Conservation (phyloP, 345 rosid species). For the Salix arbutifolia region DNA sequence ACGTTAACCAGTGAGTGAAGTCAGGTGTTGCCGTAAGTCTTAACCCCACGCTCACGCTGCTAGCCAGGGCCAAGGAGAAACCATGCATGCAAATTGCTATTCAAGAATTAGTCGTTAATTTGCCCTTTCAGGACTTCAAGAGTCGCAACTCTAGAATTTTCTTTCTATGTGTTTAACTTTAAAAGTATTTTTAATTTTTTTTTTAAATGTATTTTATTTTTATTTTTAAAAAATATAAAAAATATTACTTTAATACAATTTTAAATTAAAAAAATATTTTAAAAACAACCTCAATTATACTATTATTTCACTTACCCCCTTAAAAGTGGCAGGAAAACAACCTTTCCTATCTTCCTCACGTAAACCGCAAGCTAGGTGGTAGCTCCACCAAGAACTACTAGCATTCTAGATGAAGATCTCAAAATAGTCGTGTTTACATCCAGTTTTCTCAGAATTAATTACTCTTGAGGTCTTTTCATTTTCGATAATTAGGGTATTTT, state of each 20-base stretch:
- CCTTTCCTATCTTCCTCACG: neutral
- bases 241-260: too few species aligned
- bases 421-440: neutral
- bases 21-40: neutral
- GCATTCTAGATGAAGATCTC: neutral
- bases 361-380: neutral
- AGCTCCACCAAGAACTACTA: neutral
- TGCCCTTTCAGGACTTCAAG: neutral
- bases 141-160: neutral
- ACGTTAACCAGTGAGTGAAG: conserved; percentile 16
- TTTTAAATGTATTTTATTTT: too few species aligned
- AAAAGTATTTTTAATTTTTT: too few species aligned
- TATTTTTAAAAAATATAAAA: too few species aligned
- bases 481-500: neutral
- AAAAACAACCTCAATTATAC: too few species aligned
- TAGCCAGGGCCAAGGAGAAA: neutral
- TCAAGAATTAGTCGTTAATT: neutral
- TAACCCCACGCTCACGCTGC: neutral
- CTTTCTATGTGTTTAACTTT: too few species aligned
- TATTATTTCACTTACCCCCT: too few species aligned
- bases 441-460: neutral
- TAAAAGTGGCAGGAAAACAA: neutral
- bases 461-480: neutral
- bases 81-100: neutral
- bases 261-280: too few species aligned